phyloP scores from a whole-genome alignment of 2,329 filamentous ascomycete species.

The Aspergillus novofumigatus region DNA sequence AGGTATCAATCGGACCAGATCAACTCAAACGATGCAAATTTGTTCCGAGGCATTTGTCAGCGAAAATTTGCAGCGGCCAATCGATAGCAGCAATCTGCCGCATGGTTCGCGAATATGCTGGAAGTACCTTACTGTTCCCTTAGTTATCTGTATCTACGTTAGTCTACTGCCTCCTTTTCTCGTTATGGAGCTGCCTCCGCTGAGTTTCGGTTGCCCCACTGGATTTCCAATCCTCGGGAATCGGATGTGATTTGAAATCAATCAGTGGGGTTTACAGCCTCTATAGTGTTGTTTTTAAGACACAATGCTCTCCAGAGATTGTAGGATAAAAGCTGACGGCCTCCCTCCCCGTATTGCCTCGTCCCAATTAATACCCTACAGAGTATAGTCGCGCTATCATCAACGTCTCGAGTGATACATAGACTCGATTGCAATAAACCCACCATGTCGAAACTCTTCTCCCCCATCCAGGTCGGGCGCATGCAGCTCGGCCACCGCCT shows the following conservation, averaged over 20 bases:
- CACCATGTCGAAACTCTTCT: conserved; percentile 27
- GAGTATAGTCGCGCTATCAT: neutral
- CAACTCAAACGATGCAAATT: neutral
- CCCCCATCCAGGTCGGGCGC: conserved; percentile 40
- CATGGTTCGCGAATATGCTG: neutral
- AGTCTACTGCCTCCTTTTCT: neutral
- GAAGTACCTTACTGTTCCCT: neutral
- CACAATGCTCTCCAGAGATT: neutral
- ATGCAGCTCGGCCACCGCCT: conserved; percentile 45
- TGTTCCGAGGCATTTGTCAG: neutral
- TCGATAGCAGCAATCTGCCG: neutral
- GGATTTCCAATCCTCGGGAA: neutral
- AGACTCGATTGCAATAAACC: neutral
- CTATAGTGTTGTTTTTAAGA: neutral
- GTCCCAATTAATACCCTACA: neutral
- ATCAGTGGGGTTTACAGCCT: neutral
- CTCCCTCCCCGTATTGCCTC: neutral
- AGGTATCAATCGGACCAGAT: neutral
- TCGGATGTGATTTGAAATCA: neutral
- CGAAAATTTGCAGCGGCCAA: neutral
- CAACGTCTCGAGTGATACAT: neutral
- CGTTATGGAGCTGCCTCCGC: neutral
- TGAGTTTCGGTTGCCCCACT: neutral
- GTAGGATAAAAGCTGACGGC: neutral
- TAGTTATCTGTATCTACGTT: neutral